Evolutionary conservation across 768 basidiomycete genomes (phyloP).

Genomic region (Kwoniella botswanensis): DNA sequence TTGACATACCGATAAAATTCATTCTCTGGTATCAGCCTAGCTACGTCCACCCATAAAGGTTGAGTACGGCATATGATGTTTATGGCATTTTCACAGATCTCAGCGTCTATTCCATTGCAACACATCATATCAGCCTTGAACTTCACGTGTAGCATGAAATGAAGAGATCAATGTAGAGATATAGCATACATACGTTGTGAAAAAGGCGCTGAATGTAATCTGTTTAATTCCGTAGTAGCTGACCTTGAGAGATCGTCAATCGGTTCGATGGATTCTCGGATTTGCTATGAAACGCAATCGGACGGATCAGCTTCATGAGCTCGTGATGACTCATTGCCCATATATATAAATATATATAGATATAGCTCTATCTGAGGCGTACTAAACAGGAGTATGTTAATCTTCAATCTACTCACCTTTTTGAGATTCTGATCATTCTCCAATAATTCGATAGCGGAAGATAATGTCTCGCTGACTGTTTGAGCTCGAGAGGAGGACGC

Average conservation of each 20-base stretch:
- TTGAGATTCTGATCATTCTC: slow-evolving; percentile 50
- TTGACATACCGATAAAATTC: slow-evolving; percentile 57
- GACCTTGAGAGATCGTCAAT: slow-evolving; percentile 46
- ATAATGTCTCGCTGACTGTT: slow-evolving; percentile 24
- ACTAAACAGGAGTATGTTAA: not conserved
- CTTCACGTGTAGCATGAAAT: no score
- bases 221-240: slow-evolving; percentile 44
- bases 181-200: slow-evolving; percentile 36
- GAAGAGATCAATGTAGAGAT: not conserved
- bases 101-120: slow-evolving; percentile 30
- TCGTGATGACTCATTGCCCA: no score
- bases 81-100: slow-evolving; percentile 37
- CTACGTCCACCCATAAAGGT: slow-evolving; percentile 45
- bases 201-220: slow-evolving; percentile 36
- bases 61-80: slow-evolving; percentile 29
- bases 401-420: slow-evolving; percentile 32
- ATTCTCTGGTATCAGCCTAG: slow-evolving; percentile 51
- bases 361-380: no score
- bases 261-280: slow-evolving; percentile 50
- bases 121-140: not conserved
- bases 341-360: not conserved
- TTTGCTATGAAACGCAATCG: slow-evolving; percentile 16
- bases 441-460: slow-evolving; percentile 39
- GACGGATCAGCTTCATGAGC: not conserved
- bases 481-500: slow-evolving; percentile 16